Evolutionary conservation across 208 protist species (phyloP).

Genomic region (Trypanosoma avium): DNA sequence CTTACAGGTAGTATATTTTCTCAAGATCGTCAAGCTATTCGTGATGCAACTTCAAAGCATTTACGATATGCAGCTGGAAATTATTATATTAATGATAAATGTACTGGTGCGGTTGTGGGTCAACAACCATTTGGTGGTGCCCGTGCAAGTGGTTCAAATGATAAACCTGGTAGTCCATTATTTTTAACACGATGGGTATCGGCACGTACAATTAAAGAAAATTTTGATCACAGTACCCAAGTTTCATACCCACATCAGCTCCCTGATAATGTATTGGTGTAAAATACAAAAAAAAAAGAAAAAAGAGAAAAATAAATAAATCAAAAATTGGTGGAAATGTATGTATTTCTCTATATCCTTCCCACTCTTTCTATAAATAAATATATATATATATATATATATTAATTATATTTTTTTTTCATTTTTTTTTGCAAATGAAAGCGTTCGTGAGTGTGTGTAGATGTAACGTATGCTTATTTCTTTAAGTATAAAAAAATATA

Average conservation of each 20-base stretch:
- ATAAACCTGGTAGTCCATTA: constrained; percentile 93
- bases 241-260: constrained; percentile 94
- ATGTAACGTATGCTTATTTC: too few species aligned
- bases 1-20: constrained; percentile 95
- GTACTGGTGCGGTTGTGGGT: constrained; percentile 97
- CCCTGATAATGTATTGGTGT: constrained; percentile 38
- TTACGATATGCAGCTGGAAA: constrained; percentile 93
- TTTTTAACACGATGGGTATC: constrained; percentile 93
- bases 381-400: background rate
- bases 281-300: background rate
- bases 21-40: constrained; percentile 73
- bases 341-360: too few species aligned
- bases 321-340: too few species aligned
- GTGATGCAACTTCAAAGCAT: constrained; percentile 44
- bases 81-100: constrained; percentile 99
- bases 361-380: too few species aligned
- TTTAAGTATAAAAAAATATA: too few species aligned
- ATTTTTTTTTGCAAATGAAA: too few species aligned
- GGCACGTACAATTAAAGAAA: constrained; percentile 96
- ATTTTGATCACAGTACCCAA: constrained; percentile 77
- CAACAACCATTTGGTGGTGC: constrained; percentile 98
- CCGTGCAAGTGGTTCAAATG: constrained; percentile 94
- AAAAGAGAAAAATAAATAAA: constrained; percentile 1
- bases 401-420: background rate
- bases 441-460: too few species aligned